Conservation (phyloP, 1,284 basidiomycete genomes). For the Volvariella surrecta region DNA sequence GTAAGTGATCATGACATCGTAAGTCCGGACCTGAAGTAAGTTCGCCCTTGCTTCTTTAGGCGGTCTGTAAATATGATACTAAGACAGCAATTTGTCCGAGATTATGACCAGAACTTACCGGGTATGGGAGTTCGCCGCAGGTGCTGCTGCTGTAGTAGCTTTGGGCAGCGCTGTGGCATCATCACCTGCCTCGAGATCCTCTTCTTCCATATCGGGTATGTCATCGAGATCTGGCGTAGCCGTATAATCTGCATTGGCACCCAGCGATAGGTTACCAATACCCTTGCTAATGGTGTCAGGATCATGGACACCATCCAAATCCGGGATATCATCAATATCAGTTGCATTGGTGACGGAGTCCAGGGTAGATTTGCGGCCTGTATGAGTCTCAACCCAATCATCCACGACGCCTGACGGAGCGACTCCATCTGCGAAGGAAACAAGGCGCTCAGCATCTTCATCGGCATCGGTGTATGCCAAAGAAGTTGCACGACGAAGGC, state of each 20-base stretch:
- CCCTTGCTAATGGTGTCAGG: slow-evolving; percentile 30
- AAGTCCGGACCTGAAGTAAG: slow-evolving; percentile 91
- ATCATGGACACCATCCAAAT: slow-evolving; percentile 45
- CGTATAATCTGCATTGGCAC: slow-evolving; percentile 21
- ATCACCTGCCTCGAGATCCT: slow-evolving; percentile 74
- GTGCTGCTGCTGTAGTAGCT: slow-evolving; percentile 18
- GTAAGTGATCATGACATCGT: slow-evolving; percentile 99
- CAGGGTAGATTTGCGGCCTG: slow-evolving; percentile 49
- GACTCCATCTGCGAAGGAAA: slow-evolving; percentile 65
- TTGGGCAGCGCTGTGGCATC: slow-evolving; percentile 70
- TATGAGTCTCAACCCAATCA: slow-evolving; percentile 85
- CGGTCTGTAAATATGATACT: slow-evolving; percentile 27
- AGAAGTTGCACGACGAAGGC: slow-evolving; percentile 83
- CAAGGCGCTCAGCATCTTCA: slow-evolving; percentile 86
- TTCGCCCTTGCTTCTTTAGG: slow-evolving; percentile 69
- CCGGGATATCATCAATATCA: slow-evolving; percentile 78
- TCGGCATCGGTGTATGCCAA: slow-evolving; percentile 92
- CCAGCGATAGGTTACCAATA: slow-evolving; percentile 35
- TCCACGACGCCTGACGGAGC: slow-evolving; percentile 50
- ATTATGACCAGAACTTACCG: slow-evolving; percentile 6
- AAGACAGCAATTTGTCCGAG: background rate
- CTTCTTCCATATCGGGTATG: slow-evolving; percentile 90
- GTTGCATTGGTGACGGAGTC: slow-evolving; percentile 48
- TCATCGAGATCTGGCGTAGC: slow-evolving; percentile 82
- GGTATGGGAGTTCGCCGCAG: slow-evolving; percentile 11